Evolutionary conservation across 305 asterid species (phyloP).

Genomic region (Fraxinus dipetala): DNA sequence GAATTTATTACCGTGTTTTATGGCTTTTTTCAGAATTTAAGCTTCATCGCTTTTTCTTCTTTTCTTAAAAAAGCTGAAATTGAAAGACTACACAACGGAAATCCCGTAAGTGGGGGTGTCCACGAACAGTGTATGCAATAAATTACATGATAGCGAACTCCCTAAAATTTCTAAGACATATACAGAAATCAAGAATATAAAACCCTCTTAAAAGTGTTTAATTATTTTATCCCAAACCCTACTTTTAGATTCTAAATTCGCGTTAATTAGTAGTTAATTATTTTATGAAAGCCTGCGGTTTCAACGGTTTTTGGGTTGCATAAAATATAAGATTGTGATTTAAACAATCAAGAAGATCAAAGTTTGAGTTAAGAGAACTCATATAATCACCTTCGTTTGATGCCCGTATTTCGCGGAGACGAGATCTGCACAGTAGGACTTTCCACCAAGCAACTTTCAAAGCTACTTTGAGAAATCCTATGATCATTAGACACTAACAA

Average conservation of each 20-base stretch:
- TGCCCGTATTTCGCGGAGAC: slow-evolving; percentile 76
- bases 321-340: neutral
- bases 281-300: slow-evolving; percentile 2
- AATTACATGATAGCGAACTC: slow-evolving; percentile 23
- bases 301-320: neutral
- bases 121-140: slow-evolving; percentile 18
- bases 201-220: neutral
- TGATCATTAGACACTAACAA: slow-evolving; percentile 20
- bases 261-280: slow-evolving; percentile 20
- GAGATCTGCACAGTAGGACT: slow-evolving; percentile 64
- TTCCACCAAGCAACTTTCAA: slow-evolving; percentile 32
- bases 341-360: neutral
- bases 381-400: slow-evolving; percentile 62
- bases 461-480: slow-evolving; percentile 24
- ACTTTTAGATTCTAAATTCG: slow-evolving; percentile 24
- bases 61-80: slow-evolving; percentile 30
- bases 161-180: neutral
- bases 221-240: slow-evolving; percentile 1
- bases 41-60: neutral
- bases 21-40: slow-evolving; percentile 4
- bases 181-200: neutral
- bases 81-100: slow-evolving; percentile 24
- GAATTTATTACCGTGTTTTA: neutral
- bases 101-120: slow-evolving; percentile 21
- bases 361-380: neutral